Evolutionary conservation across 2,329 filamentous ascomycete genomes (phyloP).

Genomic region (Chrysoporthe deuterocubensis): DNA sequence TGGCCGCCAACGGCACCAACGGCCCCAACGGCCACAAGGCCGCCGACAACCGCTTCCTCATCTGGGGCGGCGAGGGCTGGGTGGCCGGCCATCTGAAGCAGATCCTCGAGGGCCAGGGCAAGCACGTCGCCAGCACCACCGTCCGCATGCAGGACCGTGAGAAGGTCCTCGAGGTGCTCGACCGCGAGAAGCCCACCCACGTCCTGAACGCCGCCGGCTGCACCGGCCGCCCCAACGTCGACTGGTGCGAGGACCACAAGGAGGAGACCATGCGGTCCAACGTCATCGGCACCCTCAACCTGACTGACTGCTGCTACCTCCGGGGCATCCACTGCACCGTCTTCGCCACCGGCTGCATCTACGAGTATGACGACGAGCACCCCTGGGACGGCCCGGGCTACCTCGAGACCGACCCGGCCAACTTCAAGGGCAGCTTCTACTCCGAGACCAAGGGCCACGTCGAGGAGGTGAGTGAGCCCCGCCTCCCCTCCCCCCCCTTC

Average conservation of each 20-base stretch:
- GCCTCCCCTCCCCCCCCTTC: background rate
- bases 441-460: slow-evolving; percentile 68
- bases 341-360: slow-evolving; percentile 71
- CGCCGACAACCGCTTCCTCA: slow-evolving; percentile 53
- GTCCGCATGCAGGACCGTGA: slow-evolving; percentile 68
- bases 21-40: slow-evolving; percentile 34
- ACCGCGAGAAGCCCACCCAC: slow-evolving; percentile 65
- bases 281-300: slow-evolving; percentile 66
- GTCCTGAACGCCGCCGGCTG: slow-evolving; percentile 69
- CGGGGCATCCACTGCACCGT: slow-evolving; percentile 66
- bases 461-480: slow-evolving; percentile 56
- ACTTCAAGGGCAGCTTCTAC: slow-evolving; percentile 71
- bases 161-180: slow-evolving; percentile 59
- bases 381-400: slow-evolving; percentile 64
- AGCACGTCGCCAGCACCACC: slow-evolving; percentile 63
- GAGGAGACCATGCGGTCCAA: slow-evolving; percentile 70
- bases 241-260: slow-evolving; percentile 74
- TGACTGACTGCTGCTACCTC: slow-evolving; percentile 64
- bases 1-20: slow-evolving; percentile 35
- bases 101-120: slow-evolving; percentile 62
- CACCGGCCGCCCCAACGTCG: slow-evolving; percentile 70
- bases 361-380: slow-evolving; percentile 65
- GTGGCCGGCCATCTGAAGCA: slow-evolving; percentile 64
- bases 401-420: slow-evolving; percentile 64
- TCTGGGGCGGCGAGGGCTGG: slow-evolving; percentile 69